Evolutionary conservation across 1,284 basidiomycete species (phyloP).

Genomic region (Ceratobasidium sp.): DNA sequence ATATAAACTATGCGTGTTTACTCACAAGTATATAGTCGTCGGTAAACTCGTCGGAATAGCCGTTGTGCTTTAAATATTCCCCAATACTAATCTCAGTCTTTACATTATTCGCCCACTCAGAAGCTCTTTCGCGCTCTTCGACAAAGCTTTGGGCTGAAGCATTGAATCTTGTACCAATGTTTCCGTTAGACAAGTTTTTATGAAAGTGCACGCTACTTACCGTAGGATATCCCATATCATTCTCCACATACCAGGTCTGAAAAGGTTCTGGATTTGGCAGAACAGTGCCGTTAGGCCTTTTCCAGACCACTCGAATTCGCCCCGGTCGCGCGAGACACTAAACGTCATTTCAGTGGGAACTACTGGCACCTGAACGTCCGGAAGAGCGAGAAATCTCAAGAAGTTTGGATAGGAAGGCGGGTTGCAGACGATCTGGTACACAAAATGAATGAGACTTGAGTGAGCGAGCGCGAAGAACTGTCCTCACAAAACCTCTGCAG

Average conservation of each 20-base stretch:
- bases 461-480: not conserved
- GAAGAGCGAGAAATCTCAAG: conserved; percentile 74
- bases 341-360: conserved; percentile 84
- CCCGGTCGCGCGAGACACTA: conserved; percentile 76
- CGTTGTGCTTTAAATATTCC: conserved; percentile 74
- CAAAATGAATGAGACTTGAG: not conserved
- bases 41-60: conserved; percentile 77
- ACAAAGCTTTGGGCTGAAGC: conserved; percentile 69
- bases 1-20: conserved; percentile 39
- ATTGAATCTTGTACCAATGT: conserved; percentile 70
- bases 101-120: conserved; percentile 45
- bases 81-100: conserved; percentile 71
- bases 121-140: conserved; percentile 49
- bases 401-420: conserved; percentile 87
- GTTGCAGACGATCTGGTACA: conserved; percentile 79
- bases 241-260: conserved; percentile 80
- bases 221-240: conserved; percentile 79
- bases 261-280: conserved; percentile 71
- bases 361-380: conserved; percentile 62
- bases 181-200: not conserved
- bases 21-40: conserved; percentile 85
- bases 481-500: conserved; percentile 67
- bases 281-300: conserved; percentile 73
- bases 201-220: not conserved
- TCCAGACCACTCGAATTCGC: conserved; percentile 82